A percentile compares a stretch with the other conserved stretches of the same genome.
Conservation (phyloP, 83 land plant species). For the Picea mariana region DNA sequence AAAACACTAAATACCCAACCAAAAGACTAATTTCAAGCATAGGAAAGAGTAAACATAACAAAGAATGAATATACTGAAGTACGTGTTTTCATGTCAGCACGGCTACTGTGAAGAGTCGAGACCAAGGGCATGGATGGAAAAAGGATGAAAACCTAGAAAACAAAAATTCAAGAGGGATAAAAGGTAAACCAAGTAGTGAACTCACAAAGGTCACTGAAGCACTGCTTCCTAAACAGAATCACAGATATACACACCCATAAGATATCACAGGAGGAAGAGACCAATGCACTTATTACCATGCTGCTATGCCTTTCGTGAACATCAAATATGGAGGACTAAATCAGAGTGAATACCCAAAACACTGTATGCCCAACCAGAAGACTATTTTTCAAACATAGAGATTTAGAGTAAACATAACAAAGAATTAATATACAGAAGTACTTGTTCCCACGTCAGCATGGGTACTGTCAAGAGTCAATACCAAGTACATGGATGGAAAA, state of each 20-base stretch:
- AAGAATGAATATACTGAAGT: too few relatives aligned
- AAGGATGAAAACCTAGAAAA: not conserved
- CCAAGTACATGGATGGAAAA: not conserved
- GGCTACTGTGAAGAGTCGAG: not conserved
- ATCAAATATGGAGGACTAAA: too few relatives aligned
- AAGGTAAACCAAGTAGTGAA: not conserved
- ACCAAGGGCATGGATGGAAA: not conserved
- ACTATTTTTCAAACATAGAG: not conserved
- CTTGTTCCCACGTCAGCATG: not conserved
- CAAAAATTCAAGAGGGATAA: not conserved
- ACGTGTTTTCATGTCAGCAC: not conserved
- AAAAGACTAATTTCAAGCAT: not conserved
- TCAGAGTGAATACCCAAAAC: too few relatives aligned
- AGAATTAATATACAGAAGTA: not conserved
- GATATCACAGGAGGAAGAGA: too few relatives aligned
- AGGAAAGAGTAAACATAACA: not conserved
- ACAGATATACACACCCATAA: too few relatives aligned
- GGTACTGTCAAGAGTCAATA: not conserved
- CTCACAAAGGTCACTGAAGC: not conserved
- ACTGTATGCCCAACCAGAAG: too few relatives aligned
- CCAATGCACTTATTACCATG: too few relatives aligned
- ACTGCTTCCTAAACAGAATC: not conserved
- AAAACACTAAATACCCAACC: not conserved
- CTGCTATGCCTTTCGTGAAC: too few relatives aligned
- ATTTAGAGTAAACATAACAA: not conserved